Percentiles rank a stretch among this genome's conserved stretches.
phyloP scores from a whole-genome alignment of 2,329 filamentous ascomycete species.

The Pseudopithomyces maydicus region DNA sequence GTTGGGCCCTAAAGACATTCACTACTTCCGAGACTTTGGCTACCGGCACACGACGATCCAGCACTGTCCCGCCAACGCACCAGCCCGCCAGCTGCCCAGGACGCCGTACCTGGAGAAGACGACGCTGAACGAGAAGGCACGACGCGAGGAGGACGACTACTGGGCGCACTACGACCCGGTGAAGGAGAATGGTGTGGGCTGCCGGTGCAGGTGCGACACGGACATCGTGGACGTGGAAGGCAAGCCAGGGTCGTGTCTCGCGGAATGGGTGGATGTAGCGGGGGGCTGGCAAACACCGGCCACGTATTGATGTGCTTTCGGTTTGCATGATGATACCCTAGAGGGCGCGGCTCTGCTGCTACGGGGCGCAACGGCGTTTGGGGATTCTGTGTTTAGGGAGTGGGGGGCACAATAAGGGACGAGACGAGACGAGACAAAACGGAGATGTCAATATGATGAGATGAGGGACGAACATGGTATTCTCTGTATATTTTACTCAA shows the following conservation, averaged over 20 bases:
- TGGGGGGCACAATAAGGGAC: neutral
- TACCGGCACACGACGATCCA: conserved; percentile 99
- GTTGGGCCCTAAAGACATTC: conserved; percentile 79
- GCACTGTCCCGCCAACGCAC: conserved; percentile 96
- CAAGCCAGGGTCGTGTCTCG: conserved; percentile 92
- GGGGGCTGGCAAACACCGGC: conserved; percentile 80
- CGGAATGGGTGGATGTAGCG: conserved; percentile 96
- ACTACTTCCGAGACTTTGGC: conserved; percentile 99
- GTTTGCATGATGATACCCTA: conserved; percentile 5
- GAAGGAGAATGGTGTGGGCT: conserved; percentile 96
- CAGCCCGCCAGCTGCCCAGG: conserved; percentile 80
- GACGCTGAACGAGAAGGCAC: conserved; percentile 79
- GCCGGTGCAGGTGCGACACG: conserved; percentile 93
- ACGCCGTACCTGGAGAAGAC: conserved; percentile 82
- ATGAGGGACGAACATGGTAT: conserved; percentile 9
- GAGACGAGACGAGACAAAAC: neutral
- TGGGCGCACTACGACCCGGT: conserved; percentile 87
- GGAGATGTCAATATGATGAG: neutral
- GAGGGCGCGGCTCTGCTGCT: conserved; percentile 9
- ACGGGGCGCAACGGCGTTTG: conserved; percentile 5
- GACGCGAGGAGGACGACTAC: conserved; percentile 92
- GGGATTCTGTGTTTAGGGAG: neutral
- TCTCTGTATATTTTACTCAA: conserved; percentile 11
- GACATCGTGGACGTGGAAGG: conserved; percentile 98
- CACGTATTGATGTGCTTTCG: conserved; percentile 11